Conservation (phyloP, 2,329 filamentous ascomycete genomes). For the Ilyonectria destructans region DNA sequence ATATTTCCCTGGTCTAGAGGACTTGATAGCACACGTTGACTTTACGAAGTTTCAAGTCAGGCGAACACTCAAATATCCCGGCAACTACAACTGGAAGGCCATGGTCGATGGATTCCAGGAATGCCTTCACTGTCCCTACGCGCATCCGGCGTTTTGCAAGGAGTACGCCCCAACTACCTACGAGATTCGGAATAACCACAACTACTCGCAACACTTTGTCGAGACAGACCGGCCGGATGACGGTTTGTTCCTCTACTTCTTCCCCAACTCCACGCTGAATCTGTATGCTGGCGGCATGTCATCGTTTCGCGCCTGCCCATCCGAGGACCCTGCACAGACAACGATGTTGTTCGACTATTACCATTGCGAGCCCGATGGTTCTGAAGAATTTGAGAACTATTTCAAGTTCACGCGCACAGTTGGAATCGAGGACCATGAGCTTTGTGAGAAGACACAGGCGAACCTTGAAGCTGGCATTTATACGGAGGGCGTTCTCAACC, state of each 20-base stretch:
- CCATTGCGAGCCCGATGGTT: slow-evolving; percentile 61
- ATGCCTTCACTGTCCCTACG: slow-evolving; percentile 73
- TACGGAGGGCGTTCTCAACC: slow-evolving; percentile 69
- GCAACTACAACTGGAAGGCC: slow-evolving; percentile 64
- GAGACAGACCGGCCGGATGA: slow-evolving; percentile 68
- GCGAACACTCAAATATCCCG: slow-evolving; percentile 69
- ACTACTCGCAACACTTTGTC: slow-evolving; percentile 71
- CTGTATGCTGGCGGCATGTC: slow-evolving; percentile 73
- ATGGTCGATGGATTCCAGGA: slow-evolving; percentile 54
- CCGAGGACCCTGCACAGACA: slow-evolving; percentile 63
- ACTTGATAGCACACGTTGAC: slow-evolving; percentile 64
- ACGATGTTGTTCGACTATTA: slow-evolving; percentile 75
- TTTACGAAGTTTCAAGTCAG: slow-evolving; percentile 69
- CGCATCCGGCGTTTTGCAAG: slow-evolving; percentile 70
- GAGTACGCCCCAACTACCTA: slow-evolving; percentile 71
- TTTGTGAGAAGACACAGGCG: slow-evolving; percentile 70
- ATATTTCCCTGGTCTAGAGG: slow-evolving; percentile 68
- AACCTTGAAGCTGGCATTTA: slow-evolving; percentile 70
- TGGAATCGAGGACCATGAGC: slow-evolving; percentile 70
- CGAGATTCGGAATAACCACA: slow-evolving; percentile 67
- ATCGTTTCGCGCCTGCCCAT: slow-evolving; percentile 70
- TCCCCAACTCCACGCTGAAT: slow-evolving; percentile 70
- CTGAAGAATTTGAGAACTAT: slow-evolving; percentile 70
- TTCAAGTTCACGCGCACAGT: slow-evolving; percentile 71
- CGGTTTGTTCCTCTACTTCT: slow-evolving; percentile 72